Evolutionary conservation across 768 basidiomycete genomes (phyloP).

Genomic region (Mycena maculata): DNA sequence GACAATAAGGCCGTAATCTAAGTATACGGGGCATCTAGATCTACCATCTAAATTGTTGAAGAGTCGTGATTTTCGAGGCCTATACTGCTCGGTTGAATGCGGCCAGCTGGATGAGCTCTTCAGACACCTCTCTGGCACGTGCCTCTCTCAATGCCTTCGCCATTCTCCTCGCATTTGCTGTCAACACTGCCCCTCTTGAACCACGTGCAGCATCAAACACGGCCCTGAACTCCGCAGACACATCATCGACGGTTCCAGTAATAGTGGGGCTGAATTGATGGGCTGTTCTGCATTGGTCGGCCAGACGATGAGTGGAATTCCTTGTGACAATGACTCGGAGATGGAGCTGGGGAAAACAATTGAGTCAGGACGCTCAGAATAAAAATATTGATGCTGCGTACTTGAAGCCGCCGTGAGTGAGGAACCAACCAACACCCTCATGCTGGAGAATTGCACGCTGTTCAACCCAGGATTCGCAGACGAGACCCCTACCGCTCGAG

Average conservation of each 20-base stretch:
- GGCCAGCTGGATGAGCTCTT: neutral
- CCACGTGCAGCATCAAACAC: neutral
- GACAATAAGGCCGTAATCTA: no score
- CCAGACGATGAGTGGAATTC: conserved; percentile 19
- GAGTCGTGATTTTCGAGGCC: no score
- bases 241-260: neutral
- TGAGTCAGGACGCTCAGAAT: neutral
- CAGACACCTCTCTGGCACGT: neutral
- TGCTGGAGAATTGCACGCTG: conserved; percentile 19
- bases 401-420: conserved; percentile 19
- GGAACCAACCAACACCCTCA: conserved; percentile 12
- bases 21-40: no score
- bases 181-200: neutral
- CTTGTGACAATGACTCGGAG: neutral
- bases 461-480: conserved; percentile 25
- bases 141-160: neutral
- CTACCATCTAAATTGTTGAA: no score
- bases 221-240: neutral
- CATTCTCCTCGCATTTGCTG: neutral
- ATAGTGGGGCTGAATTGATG: neutral
- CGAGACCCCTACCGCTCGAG: conserved; percentile 14
- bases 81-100: no score
- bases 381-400: neutral
- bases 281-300: conserved; percentile 12
- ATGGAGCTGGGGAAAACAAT: neutral